A percentile compares a stretch with the other conserved stretches of the same genome.
phyloP scores from a whole-genome alignment of 352 stramenopile genomes.

The Plasmopara halstedii region DNA sequence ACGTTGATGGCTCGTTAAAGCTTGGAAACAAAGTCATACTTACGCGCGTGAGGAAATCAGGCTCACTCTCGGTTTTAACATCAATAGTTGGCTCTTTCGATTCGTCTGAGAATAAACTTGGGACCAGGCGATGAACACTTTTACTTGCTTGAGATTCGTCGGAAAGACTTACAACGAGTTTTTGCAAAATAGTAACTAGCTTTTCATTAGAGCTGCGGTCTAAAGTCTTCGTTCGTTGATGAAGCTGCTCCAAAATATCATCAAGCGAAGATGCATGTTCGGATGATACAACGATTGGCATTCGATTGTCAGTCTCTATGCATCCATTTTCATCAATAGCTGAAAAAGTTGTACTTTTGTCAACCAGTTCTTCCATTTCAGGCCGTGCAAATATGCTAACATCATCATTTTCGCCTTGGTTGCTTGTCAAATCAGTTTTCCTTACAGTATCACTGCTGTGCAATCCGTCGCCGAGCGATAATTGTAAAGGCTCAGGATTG shows the following conservation, averaged over 20 bases:
- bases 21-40: constrained; percentile 22
- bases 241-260: constrained; percentile 21
- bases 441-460: too few species aligned
- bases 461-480: constrained; percentile 14
- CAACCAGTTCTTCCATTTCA: constrained; percentile 1
- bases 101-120: constrained; percentile 6
- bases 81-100: background rate
- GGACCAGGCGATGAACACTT: constrained; percentile 22
- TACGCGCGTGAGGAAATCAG: constrained; percentile 21
- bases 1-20: constrained; percentile 6
- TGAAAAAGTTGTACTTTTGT: background rate
- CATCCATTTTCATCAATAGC: background rate
- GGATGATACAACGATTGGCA: background rate
- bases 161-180: constrained; percentile 16
- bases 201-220: constrained; percentile 23
- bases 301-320: background rate
- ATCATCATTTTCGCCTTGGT: constrained; percentile 18
- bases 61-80: constrained; percentile 6
- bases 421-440: constrained; percentile 3
- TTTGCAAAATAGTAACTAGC: constrained; percentile 16
- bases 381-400: background rate
- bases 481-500: constrained; percentile 10
- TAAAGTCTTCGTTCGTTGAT: constrained; percentile 18
- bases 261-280: constrained; percentile 4
- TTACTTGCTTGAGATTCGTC: constrained; percentile 9